Evolutionary conservation across 2,329 filamentous ascomycete species (phyloP).

Genomic region (Exophiala dermatitidis): DNA sequence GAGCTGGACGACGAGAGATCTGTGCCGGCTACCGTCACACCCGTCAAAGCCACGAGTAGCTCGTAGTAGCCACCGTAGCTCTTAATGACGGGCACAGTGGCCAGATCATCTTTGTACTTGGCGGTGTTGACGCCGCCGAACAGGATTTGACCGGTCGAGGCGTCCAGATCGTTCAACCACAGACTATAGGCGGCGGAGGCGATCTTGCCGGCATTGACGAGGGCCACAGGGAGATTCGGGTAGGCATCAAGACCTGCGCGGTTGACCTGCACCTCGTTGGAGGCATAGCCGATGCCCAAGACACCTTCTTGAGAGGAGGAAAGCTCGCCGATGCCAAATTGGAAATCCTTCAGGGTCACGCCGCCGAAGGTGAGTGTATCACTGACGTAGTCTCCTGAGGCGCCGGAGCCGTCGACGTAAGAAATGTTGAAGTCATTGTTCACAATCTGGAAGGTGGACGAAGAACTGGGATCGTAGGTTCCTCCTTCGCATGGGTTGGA

Average conservation of each 20-base stretch:
- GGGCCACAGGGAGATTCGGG: constrained; percentile 60
- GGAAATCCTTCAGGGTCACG: constrained; percentile 44
- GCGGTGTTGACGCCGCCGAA: constrained; percentile 68
- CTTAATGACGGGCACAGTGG: constrained; percentile 60
- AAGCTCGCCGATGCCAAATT: constrained; percentile 54
- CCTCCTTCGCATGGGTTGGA: constrained; percentile 53
- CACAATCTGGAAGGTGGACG: constrained; percentile 68
- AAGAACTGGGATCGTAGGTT: constrained; percentile 62
- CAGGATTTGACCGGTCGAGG: constrained; percentile 59
- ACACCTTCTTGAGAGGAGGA: constrained; percentile 62
- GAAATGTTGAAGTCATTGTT: constrained; percentile 76
- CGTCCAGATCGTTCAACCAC: constrained; percentile 65
- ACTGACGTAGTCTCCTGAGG: constrained; percentile 69
- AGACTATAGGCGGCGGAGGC: constrained; percentile 63
- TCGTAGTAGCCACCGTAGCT: constrained; percentile 49
- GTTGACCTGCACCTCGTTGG: constrained; percentile 68
- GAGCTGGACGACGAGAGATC: constrained; percentile 19
- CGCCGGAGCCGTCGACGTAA: constrained; percentile 74
- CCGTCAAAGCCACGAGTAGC: constrained; percentile 64
- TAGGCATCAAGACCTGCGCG: constrained; percentile 47
- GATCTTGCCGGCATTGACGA: constrained; percentile 56
- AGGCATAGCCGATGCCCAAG: constrained; percentile 72
- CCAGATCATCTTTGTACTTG: constrained; percentile 56
- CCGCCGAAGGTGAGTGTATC: constrained; percentile 56
- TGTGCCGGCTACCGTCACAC: constrained; percentile 36